Base-by-base conservation (phyloP, 345 rosid genomes). In the Arabis hirsuta region DNA sequence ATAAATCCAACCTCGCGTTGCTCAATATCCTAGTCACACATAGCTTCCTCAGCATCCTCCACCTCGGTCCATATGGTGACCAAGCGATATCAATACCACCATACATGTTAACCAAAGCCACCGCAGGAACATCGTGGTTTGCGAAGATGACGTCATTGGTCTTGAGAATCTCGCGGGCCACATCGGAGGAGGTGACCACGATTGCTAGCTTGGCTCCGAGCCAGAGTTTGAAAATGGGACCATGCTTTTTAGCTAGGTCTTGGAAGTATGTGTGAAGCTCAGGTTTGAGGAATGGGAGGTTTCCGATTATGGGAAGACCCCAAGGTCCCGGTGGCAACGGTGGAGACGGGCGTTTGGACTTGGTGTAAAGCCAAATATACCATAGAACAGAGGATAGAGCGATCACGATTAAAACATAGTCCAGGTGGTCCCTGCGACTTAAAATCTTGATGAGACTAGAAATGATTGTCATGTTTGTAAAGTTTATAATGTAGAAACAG, bases 201-300 rank as follows among this genome's bases (percentile, higher is more conserved):
- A 80, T 55, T 13, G 55, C 50, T 11, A 69, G 12, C 10, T 79
- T 75, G 1, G 52, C 47, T 11, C 80, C 80, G 31, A 79, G 69
- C 48, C 71, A 67, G 71, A 75, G 53, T 71, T 75, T 75, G 46
- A 74, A 4, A 41, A 80, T 68, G 3, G 82, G 80, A 26, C 82
- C 82, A 26, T 71, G 78, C 20, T 8, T 56, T 59, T 55, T 16
- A 31, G 70, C 60, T 3, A 79, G 61, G 1, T 14, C 46, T 4
- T 57, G 42, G 1, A 79, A 79, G 64, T 58, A 71, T 6, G 32
- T 20, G 19, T 71, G 80, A 12, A 79, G 27, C n/a, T 79, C 74
- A 0, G 71, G 77, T 13, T 65, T 16, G 44, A 75, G 55, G 14
- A 66, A 71, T 6, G 57, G 80, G 14, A 75, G 73, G 55, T 71